Percentiles rank a stretch among this genome's conserved stretches.
Evolutionary conservation across 1,284 basidiomycete species (phyloP).

Genomic region (Rhodotorula sp.): DNA sequence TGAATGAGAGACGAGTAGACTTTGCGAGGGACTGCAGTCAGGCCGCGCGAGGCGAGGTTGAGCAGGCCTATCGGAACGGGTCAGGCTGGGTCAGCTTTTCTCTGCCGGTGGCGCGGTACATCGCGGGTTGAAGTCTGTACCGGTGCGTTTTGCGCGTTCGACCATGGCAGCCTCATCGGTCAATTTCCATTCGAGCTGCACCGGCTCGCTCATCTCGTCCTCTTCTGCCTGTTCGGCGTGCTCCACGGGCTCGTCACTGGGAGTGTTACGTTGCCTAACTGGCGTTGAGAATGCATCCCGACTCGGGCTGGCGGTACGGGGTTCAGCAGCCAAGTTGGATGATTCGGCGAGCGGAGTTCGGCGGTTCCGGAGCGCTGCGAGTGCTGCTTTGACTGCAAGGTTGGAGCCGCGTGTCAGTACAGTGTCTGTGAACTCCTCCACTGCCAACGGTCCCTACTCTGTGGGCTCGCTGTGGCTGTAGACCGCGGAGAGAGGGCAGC

Average conservation of each 20-base stretch:
- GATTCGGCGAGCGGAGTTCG: not conserved
- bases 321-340: not conserved
- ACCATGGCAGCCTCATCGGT: conserved; percentile 20
- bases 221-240: not conserved
- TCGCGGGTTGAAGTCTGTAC: not conserved
- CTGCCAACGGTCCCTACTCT: not conserved
- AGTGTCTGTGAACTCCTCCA: fast-evolving
- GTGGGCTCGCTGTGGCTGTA: conserved; percentile 16
- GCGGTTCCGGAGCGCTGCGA: conserved; percentile 30
- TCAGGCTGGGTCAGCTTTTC: not conserved
- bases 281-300: conserved; percentile 11
- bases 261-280: not conserved
- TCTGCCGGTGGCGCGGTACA: too few species aligned
- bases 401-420: not conserved
- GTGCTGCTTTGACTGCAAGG: conserved; percentile 28
- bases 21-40: conserved; percentile 8
- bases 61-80: conserved; percentile 19
- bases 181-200: conserved; percentile 24
- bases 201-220: not conserved
- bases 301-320: not conserved
- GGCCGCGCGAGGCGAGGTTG: conserved; percentile 26
- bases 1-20: conserved; percentile 32
- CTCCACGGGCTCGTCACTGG: not conserved
- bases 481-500: not conserved
- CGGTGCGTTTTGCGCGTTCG: conserved; percentile 25